Base-by-base conservation (phyloP, 1,284 basidiomycete genomes). In the Malassezia brasiliensis region DNA sequence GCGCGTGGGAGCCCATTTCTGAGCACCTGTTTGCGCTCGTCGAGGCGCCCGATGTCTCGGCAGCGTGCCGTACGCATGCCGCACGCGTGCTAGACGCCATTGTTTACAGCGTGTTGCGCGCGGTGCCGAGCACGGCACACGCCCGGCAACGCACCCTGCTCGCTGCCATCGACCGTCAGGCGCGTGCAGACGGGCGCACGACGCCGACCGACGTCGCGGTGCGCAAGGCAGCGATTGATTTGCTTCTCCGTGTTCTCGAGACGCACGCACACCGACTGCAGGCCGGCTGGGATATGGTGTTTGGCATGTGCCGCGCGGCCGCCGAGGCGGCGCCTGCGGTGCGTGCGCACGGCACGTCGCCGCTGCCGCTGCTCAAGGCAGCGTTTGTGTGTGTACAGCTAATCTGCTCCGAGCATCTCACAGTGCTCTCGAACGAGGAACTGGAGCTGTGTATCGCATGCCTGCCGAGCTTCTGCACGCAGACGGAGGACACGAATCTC, bases 361-460 rank as follows among this genome's bases (percentile, higher is more conserved):
- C 62, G 12, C 35, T 61, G 22, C 52, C 60, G 10, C 52, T 68
- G 3, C 82, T 90, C 59, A 86, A 90, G 76, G 87, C 90, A 42
- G 90, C 89, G 0, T 96, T 96, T 76, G 87, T 91, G 53, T 91
- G 88, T 0, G 77, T 98, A 60, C 96, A 89, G 12, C 78, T 98
- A 5, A 88, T 96, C 35, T 96, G 90, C 67, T 79, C 78, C 72
- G 90, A 98, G 73, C 87, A 89, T 7, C 81, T 96, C 5, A 83
- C 88, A 0, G 82, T 82, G 0, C 81, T 98, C 15, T 85, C 86
- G 2, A 81, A 84, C 0, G 81, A 84, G 30, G 85, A 93, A 64
- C 82, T 96, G 34, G 83, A 84, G 6, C 79, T 86, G 10, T 96
- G 91, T 67, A 93, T 96, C 76, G 82, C 80, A 53, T 90, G 89